phyloP scores from a whole-genome alignment of 345 rosid species.

The Combretum micranthum region DNA sequence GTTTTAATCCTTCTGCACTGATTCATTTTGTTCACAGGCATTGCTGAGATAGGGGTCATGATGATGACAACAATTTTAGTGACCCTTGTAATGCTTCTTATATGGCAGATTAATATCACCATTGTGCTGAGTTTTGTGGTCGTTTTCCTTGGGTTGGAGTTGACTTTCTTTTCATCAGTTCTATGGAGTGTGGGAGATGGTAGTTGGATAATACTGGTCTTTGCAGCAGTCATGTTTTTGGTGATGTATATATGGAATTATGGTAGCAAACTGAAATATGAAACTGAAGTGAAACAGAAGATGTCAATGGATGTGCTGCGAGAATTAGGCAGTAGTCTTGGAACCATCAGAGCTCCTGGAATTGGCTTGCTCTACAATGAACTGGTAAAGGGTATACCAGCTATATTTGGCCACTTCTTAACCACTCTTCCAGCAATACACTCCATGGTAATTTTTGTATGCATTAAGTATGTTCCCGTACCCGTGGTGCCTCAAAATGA shows the following conservation, averaged over 20 bases:
- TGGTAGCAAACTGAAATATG: conserved; percentile 95
- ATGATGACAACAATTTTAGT: conserved; percentile 94
- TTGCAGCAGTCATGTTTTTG: conserved; percentile 75
- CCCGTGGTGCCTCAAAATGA: conserved; percentile 93
- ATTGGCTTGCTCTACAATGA: conserved; percentile 95
- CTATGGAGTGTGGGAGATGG: conserved; percentile 74
- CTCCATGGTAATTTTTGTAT: conserved; percentile 93
- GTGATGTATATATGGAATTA: conserved; percentile 94
- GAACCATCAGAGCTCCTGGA: conserved; percentile 97
- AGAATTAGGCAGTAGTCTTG: conserved; percentile 87
- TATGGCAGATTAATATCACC: conserved; percentile 94
- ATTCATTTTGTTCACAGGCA: conserved; percentile 48
- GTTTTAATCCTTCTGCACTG: conserved; percentile 11
- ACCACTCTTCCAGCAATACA: conserved; percentile 97
- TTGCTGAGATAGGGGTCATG: conserved; percentile 98
- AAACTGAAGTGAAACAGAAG: conserved; percentile 94
- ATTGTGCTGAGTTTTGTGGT: conserved; percentile 57
- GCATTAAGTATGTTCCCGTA: conserved; percentile 93
- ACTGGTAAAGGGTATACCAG: conserved; percentile 89
- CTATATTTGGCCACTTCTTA: conserved; percentile 94
- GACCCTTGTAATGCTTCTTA: conserved; percentile 95
- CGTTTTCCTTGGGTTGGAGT: conserved; percentile 77
- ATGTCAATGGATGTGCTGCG: conserved; percentile 89
- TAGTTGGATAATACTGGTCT: conserved; percentile 93
- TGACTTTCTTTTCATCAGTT: conserved; percentile 83